Conservation (phyloP, 768 basidiomycete genomes). For the Calocera cornea region DNA sequence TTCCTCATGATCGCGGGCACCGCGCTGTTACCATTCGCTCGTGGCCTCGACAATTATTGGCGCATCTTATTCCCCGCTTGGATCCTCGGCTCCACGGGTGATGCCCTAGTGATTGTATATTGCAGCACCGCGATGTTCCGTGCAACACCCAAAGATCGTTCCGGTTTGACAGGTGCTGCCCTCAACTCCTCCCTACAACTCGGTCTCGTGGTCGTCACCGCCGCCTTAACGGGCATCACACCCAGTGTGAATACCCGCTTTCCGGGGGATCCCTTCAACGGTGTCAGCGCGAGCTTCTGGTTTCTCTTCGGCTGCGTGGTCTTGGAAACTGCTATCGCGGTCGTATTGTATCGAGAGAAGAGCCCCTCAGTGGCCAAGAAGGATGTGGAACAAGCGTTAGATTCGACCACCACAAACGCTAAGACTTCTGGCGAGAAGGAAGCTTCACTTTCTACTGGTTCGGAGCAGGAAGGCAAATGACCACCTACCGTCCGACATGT, state of each 20-base stretch:
- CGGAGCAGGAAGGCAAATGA: too few species aligned
- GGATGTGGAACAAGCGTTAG: too few species aligned
- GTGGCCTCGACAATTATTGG: conserved; percentile 32
- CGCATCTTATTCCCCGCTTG: conserved; percentile 37
- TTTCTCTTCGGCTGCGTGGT: neutral
- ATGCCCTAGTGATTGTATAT: conserved; percentile 24
- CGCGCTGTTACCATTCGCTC: conserved; percentile 31
- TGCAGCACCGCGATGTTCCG: too few species aligned
- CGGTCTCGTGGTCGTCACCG: conserved; percentile 38
- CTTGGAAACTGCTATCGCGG: neutral
- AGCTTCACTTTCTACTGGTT: too few species aligned
- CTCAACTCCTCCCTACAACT: conserved; percentile 24
- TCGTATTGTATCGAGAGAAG: neutral
- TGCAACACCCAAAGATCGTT: too few species aligned
- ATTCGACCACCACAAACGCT: too few species aligned
- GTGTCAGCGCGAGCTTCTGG: neutral
- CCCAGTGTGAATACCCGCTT: conserved; percentile 23
- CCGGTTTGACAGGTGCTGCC: too few species aligned
- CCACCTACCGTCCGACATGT: too few species aligned
- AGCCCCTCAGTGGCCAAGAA: neutral
- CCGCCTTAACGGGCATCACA: conserved; percentile 38
- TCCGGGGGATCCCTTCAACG: neutral
- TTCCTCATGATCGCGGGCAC: conserved; percentile 28
- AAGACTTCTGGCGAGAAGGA: too few species aligned
- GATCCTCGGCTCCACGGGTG: conserved; percentile 34